Conservation (phyloP, 345 rosid genomes). For the Barbarea vulgaris region DNA sequence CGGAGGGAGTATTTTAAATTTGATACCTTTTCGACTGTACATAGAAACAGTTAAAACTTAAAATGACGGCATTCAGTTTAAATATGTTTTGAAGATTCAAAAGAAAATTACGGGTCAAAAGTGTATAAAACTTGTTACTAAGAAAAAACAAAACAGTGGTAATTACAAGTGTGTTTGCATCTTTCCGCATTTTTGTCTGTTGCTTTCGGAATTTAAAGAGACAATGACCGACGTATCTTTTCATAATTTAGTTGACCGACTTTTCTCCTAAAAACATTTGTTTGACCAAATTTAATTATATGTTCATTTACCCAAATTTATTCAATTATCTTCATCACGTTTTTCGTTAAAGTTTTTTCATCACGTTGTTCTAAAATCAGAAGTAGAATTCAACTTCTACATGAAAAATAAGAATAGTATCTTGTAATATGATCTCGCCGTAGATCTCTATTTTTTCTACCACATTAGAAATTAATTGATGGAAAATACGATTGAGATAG, state of each 20-base stretch:
- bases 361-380: not conserved
- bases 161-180: conserved; percentile 33
- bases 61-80: not conserved
- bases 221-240: conserved; percentile 35
- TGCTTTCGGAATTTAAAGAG: conserved; percentile 30
- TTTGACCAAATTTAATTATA: conserved; percentile 14
- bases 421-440: not conserved
- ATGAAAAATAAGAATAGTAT: too few relatives aligned
- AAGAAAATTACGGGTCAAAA: conserved; percentile 19
- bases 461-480: not conserved
- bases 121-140: not conserved
- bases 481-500: not conserved
- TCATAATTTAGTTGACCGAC: conserved; percentile 38
- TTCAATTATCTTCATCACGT: conserved; percentile 14
- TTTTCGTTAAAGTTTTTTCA: not conserved
- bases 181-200: conserved; percentile 40
- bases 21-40: not conserved
- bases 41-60: not conserved
- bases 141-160: conserved; percentile 28
- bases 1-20: too few relatives aligned
- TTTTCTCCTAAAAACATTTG: conserved; percentile 25
- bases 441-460: not conserved
- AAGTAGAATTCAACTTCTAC: not conserved
- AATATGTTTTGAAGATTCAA: not conserved
- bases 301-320: not conserved